A percentile compares a stretch with the other conserved stretches of the same genome.
Evolutionary conservation across 176 grass and related monocot species (phyloP).

Genomic region (Ananas comosus): DNA sequence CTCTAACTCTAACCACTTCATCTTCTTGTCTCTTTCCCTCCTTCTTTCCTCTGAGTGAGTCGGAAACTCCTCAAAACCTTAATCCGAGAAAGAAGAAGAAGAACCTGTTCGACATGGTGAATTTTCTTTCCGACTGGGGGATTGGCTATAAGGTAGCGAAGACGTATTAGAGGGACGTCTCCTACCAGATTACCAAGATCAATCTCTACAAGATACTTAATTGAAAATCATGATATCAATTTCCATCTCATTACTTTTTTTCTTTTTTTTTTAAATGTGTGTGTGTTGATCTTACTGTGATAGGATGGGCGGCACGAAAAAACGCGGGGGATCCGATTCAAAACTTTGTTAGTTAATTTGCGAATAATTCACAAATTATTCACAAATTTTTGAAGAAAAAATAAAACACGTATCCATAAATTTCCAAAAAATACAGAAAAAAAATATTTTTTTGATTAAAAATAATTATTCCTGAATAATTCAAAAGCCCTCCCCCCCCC

Average conservation of each 20-base stretch:
- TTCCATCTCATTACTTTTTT: neutral
- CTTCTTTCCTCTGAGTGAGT: neutral
- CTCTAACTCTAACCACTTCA: neutral
- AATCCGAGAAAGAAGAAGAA: constrained; percentile 66
- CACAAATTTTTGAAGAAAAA: too few relatives aligned
- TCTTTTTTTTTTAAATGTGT: constrained; percentile 3
- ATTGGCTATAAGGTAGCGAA: constrained; percentile 85
- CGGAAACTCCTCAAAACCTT: constrained; percentile 15
- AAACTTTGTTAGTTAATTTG: too few relatives aligned
- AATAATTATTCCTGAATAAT: too few relatives aligned
- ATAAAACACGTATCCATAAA: too few relatives aligned
- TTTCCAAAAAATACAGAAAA: too few relatives aligned
- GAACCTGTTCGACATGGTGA: constrained; percentile 79
- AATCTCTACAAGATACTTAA: constrained; percentile 82
- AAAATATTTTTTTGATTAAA: too few relatives aligned
- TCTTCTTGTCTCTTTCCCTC: neutral
- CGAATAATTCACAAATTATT: too few relatives aligned
- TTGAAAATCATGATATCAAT: neutral
- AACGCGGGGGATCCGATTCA: constrained; percentile 77
- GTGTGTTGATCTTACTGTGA: neutral
- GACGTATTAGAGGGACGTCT: constrained; percentile 80
- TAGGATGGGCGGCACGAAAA: constrained; percentile 85
- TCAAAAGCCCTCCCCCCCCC: too few relatives aligned
- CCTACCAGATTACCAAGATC: constrained; percentile 83
- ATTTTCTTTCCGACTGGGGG: constrained; percentile 82